Conservation (phyloP, 2,329 filamentous ascomycete genomes). For the Chaetothyriales sp. region DNA sequence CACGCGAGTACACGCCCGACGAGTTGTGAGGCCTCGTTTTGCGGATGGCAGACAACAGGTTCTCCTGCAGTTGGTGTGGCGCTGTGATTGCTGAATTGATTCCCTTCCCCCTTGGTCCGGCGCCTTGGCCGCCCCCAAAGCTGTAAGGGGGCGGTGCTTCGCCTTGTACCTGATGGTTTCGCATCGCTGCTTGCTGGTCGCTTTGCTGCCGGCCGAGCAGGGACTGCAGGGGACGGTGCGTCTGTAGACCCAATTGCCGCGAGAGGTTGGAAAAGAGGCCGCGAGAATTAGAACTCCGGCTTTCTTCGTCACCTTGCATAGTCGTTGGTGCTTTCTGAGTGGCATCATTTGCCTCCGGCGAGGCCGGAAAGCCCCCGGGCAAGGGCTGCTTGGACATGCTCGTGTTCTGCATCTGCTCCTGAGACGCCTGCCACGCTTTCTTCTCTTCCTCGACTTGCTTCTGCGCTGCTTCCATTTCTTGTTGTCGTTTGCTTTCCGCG, state of each 20-base stretch:
- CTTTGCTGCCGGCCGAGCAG: conserved; percentile 19
- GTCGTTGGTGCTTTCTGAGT: conserved; percentile 5
- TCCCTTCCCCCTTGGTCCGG: not conserved
- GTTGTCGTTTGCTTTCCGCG: conserved; percentile 67
- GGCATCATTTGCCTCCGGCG: conserved; percentile 32
- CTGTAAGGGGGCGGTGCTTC: conserved; percentile 30
- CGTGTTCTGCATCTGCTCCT: conserved; percentile 22
- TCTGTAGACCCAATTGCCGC: conserved; percentile 51
- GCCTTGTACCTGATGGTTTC: conserved; percentile 8
- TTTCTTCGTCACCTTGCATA: conserved; percentile 12
- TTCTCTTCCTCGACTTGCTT: conserved; percentile 51
- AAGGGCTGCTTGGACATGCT: conserved; percentile 36
- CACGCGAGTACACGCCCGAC: conserved; percentile 56
- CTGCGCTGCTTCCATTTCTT: conserved; percentile 59
- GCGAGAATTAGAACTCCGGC: conserved; percentile 37
- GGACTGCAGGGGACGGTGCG: conserved; percentile 22
- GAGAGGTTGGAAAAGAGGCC: conserved; percentile 57
- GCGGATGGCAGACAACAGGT: conserved; percentile 61
- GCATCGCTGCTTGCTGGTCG: not conserved
- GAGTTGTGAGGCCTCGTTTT: conserved; percentile 67
- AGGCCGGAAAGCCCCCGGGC: conserved; percentile 62
- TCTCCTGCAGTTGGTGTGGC: conserved; percentile 31
- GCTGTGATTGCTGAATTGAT: conserved; percentile 24
- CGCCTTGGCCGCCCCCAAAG: conserved; percentile 16
- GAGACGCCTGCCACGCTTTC: conserved; percentile 33